Evolutionary conservation across 352 stramenopile genomes (phyloP), one percentile per base, ranked within the genome.

Genomic region (Pythium coloratum): DNA sequence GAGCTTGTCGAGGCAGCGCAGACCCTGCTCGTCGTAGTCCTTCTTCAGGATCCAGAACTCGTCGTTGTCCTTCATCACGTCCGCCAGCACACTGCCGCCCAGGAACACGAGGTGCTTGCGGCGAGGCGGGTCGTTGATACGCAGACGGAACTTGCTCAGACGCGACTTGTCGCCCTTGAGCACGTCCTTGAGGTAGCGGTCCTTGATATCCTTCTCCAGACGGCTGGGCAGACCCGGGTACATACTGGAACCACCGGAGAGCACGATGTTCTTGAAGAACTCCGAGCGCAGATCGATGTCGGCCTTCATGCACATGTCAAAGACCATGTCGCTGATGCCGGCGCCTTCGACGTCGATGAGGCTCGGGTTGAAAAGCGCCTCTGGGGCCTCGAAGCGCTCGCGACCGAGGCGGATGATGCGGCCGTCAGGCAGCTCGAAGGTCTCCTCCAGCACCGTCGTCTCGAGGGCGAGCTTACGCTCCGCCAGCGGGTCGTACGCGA

Each of bases 211-310:
- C 69, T 98, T 97, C 75, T 98, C 91, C 28, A 98, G 77, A 64
- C 95, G 88, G 47, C 85, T 96, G 6, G 94, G 92, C 20, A 99
- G 76, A 36, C 96, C 96, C n/a, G 94, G 94, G 78, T 98, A 99
- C 94, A 99, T 98, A 72, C 82, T 97, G 20, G 90, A 97, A 20
- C 96, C 96, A 33, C 94, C 93, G 3, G 82, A 96, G 8, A 98
- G 84, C 73, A 97, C 90, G 70, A 99, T 98, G 78, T 99, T 98
- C 69, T 98, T 99, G 78, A 99, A 99, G 54, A 99, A 98, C 60
- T 97, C 96, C 6, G 84, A 84, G 56, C 97, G 88, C 42, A 97
- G 82, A 76, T 99, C 97, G 20, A 96, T 92, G 44, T 94, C 89
- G n/a, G 96, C 96, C 73, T 98, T 97, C 82, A 98, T 95, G 78